A percentile compares a stretch with the other conserved stretches of the same genome.
These are phyloP conservation scores for Zygotorulaspora chibaensis DNA, from an alignment of 805 yeast genomes.

Conservation along the genomic window DNA sequence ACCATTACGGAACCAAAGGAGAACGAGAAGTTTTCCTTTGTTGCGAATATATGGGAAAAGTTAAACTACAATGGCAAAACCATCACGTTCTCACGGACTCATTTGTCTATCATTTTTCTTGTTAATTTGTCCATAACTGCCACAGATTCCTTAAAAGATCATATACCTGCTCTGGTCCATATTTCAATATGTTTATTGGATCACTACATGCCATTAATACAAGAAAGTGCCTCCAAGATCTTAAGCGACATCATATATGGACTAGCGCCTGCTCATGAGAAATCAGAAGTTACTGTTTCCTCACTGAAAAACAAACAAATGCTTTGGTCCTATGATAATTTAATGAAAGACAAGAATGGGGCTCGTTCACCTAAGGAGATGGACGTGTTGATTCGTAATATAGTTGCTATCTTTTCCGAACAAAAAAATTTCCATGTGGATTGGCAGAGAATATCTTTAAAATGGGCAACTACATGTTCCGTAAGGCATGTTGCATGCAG, in stretches of 20 bases:
- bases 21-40: conserved; percentile 57
- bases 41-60: conserved; percentile 62
- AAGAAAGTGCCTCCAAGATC: conserved; percentile 76
- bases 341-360: conserved; percentile 69
- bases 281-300: conserved; percentile 53
- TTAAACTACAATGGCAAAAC: conserved; percentile 58
- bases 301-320: conserved; percentile 47
- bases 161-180: conserved; percentile 72
- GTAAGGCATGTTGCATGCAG: conserved; percentile 96
- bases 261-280: conserved; percentile 48
- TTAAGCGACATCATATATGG: conserved; percentile 69
- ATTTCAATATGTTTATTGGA: conserved; percentile 77
- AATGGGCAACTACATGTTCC: conserved; percentile 97
- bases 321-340: conserved; percentile 84
- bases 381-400: conserved; percentile 67
- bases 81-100: conserved; percentile 81
- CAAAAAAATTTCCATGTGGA: conserved; percentile 58
- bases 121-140: conserved; percentile 74
- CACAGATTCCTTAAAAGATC: conserved; percentile 53
- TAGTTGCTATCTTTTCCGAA: conserved; percentile 52
- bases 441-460: conserved; percentile 80
- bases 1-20: conserved; percentile 31
- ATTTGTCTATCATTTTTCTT: conserved; percentile 75
- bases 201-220: conserved; percentile 79
- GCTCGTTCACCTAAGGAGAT: conserved; percentile 82